phyloP scores from a whole-genome alignment of 495 filamentous ascomycete species.

The Penicillium macrosclerotiorum region DNA sequence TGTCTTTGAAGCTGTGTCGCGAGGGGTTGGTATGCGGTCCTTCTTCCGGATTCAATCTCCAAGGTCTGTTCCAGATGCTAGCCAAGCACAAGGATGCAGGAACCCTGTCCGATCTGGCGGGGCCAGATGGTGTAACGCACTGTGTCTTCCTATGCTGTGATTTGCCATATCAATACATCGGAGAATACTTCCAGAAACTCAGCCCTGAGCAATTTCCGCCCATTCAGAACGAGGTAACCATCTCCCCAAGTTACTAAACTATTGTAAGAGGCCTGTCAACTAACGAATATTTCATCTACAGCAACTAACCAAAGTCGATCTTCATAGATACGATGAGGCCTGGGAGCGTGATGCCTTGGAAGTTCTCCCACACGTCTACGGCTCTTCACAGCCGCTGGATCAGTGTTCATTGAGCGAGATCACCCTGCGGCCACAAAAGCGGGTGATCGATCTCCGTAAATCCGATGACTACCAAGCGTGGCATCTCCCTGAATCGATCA shows the following conservation, averaged over 20 bases:
- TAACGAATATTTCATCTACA: conserved; percentile 15
- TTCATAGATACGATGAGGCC: conserved; percentile 52
- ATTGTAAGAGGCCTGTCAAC: neutral
- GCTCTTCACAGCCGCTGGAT: conserved; percentile 22
- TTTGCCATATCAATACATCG: conserved; percentile 62
- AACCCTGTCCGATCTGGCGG: conserved; percentile 41
- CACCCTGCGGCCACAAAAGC: conserved; percentile 23
- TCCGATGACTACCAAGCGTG: conserved; percentile 38
- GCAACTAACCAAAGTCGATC: conserved; percentile 49
- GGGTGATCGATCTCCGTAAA: conserved; percentile 44
- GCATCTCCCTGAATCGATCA: conserved; percentile 45
- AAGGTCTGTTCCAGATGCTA: conserved; percentile 53
- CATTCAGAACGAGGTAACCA: conserved; percentile 54
- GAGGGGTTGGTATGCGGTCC: conserved; percentile 60
- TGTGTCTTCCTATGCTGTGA: conserved; percentile 63
- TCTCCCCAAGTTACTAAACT: neutral
- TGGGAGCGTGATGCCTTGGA: conserved; percentile 47
- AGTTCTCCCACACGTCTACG: conserved; percentile 37
- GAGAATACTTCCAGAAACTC: conserved; percentile 58
- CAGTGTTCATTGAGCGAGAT: conserved; percentile 24
- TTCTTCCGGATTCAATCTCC: conserved; percentile 56
- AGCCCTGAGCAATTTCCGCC: conserved; percentile 48
- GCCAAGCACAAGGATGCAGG: conserved; percentile 45
- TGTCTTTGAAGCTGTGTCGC: conserved; percentile 54
- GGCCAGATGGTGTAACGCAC: conserved; percentile 44